phyloP scores from a whole-genome alignment of 2,329 filamentous ascomycete species.

The Ascochyta clinopodiicola region DNA sequence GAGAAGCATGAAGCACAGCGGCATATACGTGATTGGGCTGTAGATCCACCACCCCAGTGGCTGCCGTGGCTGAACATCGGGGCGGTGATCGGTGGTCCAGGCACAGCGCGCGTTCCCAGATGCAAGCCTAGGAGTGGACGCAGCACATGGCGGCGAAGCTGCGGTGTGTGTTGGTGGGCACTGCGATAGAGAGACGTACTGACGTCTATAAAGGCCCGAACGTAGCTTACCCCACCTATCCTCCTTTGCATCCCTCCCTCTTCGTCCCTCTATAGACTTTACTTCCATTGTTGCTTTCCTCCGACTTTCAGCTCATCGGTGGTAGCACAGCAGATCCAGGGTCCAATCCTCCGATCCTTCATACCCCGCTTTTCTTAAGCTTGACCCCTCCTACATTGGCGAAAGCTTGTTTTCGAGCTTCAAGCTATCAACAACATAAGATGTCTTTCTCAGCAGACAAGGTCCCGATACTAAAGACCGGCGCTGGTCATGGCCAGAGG shows the following conservation, averaged over 20 bases:
- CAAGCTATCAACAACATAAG: constrained; percentile 8
- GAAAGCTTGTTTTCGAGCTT: constrained; percentile 14
- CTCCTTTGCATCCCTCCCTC: neutral
- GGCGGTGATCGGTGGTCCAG: constrained; percentile 5
- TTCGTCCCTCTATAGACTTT: neutral
- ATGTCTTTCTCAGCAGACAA: constrained; percentile 47
- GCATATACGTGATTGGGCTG: neutral
- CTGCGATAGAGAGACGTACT: neutral
- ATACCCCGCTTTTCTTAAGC: constrained; percentile 12
- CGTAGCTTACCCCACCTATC: constrained; percentile 1
- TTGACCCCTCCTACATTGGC: constrained; percentile 6
- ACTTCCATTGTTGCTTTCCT: neutral
- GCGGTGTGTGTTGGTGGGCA: constrained; percentile 16
- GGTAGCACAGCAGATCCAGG: constrained; percentile 3
- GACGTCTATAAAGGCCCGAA: constrained; percentile 16
- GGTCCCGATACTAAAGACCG: constrained; percentile 40
- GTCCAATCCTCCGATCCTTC: neutral
- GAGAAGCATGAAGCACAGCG: neutral
- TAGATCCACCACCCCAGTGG: neutral
- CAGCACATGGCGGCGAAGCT: constrained; percentile 12
- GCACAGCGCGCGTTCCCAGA: neutral
- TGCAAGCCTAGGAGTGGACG: neutral
- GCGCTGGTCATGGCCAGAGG: constrained; percentile 33
- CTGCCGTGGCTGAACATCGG: neutral
- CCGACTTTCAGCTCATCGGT: neutral